phyloP scores from a whole-genome alignment of 2,329 filamentous ascomycete species.

The Clonostachys chloroleuca region DNA sequence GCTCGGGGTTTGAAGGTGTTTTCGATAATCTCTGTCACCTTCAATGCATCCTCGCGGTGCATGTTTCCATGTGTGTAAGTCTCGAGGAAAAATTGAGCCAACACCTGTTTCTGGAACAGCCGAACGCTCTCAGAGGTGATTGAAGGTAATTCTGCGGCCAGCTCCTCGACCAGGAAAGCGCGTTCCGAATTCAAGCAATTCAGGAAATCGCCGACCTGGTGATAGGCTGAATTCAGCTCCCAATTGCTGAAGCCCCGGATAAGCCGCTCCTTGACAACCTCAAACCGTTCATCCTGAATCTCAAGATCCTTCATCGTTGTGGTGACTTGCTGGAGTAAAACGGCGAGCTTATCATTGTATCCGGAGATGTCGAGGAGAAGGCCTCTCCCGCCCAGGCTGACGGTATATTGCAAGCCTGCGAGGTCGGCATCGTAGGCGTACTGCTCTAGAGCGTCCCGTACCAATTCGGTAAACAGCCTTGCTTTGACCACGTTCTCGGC shows the following conservation, averaged over 20 bases:
- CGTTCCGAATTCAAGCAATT: conserved; percentile 75
- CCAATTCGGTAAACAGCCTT: conserved; percentile 77
- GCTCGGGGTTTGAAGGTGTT: conserved; percentile 68
- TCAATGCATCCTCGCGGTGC: conserved; percentile 88
- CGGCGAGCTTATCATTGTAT: conserved; percentile 94
- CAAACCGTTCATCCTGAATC: conserved; percentile 81
- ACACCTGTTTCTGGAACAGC: conserved; percentile 72
- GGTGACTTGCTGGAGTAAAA: conserved; percentile 85
- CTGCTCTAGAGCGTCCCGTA: conserved; percentile 83
- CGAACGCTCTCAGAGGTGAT: conserved; percentile 73
- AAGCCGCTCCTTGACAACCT: conserved; percentile 84
- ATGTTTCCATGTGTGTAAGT: conserved; percentile 87
- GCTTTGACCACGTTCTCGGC: conserved; percentile 76
- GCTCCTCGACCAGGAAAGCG: conserved; percentile 75
- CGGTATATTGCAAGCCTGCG: conserved; percentile 78
- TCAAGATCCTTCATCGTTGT: conserved; percentile 79
- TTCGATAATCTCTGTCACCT: conserved; percentile 79
- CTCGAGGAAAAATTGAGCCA: conserved; percentile 84
- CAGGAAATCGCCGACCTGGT: conserved; percentile 80
- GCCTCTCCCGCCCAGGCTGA: conserved; percentile 69
- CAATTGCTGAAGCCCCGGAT: conserved; percentile 77
- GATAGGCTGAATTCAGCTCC: conserved; percentile 83
- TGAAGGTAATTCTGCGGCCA: conserved; percentile 69
- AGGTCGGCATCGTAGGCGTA: conserved; percentile 96
- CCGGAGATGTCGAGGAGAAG: conserved; percentile 77